A percentile compares a stretch with the other conserved stretches of the same genome.
These are phyloP conservation scores for Phaseolus lunatus DNA, from an alignment of 306 rosid species.

Conservation along the genomic window DNA sequence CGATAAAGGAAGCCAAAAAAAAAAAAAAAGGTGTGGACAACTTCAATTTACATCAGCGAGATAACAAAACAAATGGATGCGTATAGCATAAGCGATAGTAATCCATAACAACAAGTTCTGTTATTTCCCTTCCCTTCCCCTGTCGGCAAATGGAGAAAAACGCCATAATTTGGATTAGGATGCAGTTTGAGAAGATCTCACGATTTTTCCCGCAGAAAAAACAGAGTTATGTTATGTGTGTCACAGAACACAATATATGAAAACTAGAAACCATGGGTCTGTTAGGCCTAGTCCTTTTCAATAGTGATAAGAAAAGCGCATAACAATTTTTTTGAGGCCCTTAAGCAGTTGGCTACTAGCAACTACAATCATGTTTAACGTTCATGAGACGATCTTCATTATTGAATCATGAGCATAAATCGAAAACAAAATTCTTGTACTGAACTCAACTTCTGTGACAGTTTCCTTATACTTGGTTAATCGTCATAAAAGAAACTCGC, in stretches of 20 bases:
- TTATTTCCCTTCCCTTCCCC: neutral
- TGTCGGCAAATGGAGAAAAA: neutral
- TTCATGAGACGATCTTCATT: neutral
- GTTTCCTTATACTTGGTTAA: neutral
- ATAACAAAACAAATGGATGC: slow-evolving; percentile 25
- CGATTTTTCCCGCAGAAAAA: slow-evolving; percentile 25
- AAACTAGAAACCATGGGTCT: neutral
- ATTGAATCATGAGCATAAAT: neutral
- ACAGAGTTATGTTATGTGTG: neutral
- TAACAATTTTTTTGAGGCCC: neutral
- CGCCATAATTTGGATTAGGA: slow-evolving; percentile 8
- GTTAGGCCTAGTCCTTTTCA: neutral
- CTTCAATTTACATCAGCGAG: neutral
- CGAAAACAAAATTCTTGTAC: neutral
- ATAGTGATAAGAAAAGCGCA: neutral
- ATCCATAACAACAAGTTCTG: neutral
- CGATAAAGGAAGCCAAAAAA: slow-evolving; percentile 4
- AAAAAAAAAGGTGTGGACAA: neutral
- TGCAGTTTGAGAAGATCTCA: slow-evolving; percentile 17
- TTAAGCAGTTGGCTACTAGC: neutral
- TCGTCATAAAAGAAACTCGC: neutral
- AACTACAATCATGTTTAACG: neutral
- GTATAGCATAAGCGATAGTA: neutral
- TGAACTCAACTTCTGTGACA: neutral
- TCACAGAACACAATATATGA: neutral